A percentile compares a stretch with the other conserved stretches of the same genome.
These are phyloP conservation scores for Hericium erinaceus DNA, from an alignment of 768 basidiomycete species.

Conservation along the genomic window DNA sequence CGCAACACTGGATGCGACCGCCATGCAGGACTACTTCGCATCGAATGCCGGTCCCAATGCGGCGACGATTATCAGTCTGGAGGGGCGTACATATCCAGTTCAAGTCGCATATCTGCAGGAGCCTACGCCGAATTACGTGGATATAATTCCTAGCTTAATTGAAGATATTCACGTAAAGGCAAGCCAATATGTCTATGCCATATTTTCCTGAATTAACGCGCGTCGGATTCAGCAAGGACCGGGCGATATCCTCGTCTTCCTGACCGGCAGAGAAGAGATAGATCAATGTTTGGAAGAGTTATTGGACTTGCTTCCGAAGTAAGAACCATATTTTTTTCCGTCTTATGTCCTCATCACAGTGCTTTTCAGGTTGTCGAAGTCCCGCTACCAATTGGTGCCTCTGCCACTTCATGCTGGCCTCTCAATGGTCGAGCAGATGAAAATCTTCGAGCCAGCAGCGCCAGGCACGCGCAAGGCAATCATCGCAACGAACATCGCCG, in stretches of 20 bases:
- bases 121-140: constrained; percentile 72
- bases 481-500: constrained; percentile 92
- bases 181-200: not conserved
- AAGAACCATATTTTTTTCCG: not conserved
- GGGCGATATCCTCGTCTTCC: constrained; percentile 89
- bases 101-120: constrained; percentile 83
- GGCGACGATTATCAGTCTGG: constrained; percentile 78
- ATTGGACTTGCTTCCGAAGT: constrained; percentile 42
- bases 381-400: constrained; percentile 47
- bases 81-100: constrained; percentile 93
- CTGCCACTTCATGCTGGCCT: constrained; percentile 87
- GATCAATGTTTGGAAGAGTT: constrained; percentile 78
- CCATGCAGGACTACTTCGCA: constrained; percentile 86
- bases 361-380: constrained; percentile 39
- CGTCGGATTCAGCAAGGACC: constrained; percentile 46
- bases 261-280: constrained; percentile 96
- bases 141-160: constrained; percentile 71
- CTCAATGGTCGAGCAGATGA: constrained; percentile 78
- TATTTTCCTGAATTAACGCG: not conserved
- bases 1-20: constrained; percentile 88
- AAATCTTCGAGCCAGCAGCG: constrained; percentile 73
- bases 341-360: constrained; percentile 1
- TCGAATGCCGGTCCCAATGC: constrained; percentile 52
- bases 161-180: constrained; percentile 81
- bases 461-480: constrained; percentile 80